These are phyloP conservation scores for Capsicum baccatum DNA, from an alignment of 257 asterid species.

Conservation along the genomic window DNA sequence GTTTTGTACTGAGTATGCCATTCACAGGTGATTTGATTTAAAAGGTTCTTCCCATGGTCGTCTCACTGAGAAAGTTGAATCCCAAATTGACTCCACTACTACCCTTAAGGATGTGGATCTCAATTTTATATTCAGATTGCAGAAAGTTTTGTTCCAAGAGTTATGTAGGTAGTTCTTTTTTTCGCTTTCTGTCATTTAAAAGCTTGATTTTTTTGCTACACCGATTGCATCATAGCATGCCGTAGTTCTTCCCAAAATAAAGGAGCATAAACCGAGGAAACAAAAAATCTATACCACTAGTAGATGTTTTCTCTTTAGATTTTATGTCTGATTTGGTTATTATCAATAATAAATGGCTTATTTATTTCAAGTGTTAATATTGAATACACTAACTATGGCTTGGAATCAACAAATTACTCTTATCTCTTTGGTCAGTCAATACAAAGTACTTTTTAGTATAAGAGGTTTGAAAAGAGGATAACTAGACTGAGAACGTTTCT, in stretches of 20 bases:
- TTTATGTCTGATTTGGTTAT: not conserved
- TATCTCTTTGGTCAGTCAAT: not conserved
- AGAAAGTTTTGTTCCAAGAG: conserved; percentile 69
- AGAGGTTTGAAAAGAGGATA: too few relatives aligned
- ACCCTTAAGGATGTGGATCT: conserved; percentile 96
- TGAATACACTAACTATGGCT: not conserved
- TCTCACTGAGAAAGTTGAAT: conserved; percentile 62
- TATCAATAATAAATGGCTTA: not conserved
- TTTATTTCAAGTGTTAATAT: not conserved
- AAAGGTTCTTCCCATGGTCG: conserved; percentile 97
- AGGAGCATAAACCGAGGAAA: not conserved
- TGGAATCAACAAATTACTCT: not conserved
- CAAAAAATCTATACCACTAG: not conserved
- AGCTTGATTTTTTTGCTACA: not conserved
- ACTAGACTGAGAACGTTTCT: too few relatives aligned
- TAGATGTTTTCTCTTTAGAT: not conserved
- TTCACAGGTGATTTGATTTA: conserved; percentile 81
- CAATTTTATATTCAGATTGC: conserved; percentile 76
- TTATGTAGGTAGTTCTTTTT: conserved; percentile 60
- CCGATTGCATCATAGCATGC: not conserved
- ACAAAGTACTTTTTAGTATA: not conserved
- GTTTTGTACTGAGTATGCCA: conserved; percentile 70
- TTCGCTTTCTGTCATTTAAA: not conserved
- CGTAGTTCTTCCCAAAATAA: not conserved
- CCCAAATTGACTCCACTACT: conserved; percentile 75